Evolutionary conservation across 345 rosid genomes (phyloP), one percentile per base, ranked within the genome.

Genomic region (Rubroshorea leprosula): DNA sequence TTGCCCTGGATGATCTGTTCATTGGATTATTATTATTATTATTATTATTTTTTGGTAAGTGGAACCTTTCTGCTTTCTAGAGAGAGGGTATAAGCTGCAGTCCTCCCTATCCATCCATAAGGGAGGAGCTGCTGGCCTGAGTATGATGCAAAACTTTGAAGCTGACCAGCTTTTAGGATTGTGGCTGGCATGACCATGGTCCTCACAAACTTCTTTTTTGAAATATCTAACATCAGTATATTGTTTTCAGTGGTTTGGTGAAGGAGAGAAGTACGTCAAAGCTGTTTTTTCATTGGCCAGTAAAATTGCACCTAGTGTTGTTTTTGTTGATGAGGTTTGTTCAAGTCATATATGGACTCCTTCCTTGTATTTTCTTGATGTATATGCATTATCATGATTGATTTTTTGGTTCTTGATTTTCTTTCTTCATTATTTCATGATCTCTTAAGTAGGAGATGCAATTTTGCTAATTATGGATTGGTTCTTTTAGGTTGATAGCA

Each of bases 241-340:
- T 63, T 58, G 7, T 16, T 55, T 87, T 80, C 89, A 94, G 99
- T 94, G 97, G 99, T 94, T 94, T 80, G 99, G 99, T 63, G 97
- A 94, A 80, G 99, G 97, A 43, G 99, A 94, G 73, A 94, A 94
- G 76, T 94, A 90, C 65, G 97, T 94, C 26, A 94, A 90, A 77
- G 97, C 97, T 15, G 97, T 94, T 39, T 94, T 94, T 74, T 94
- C 99, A 68, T 78, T 94, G 47, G 96, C 97, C 20, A 94, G 99
- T 72, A 94, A 94, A 80, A 90, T 94, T 67, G 90, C 99, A 60
- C 99, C 99, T 1, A 89, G 97, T 72, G 95, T 94, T 71, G 62
- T 94, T 72, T 94, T 94, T 66, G 88, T 94, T 57, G 97, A 94
- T 55, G 99, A 94, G 99, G 99, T 94, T 72, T 58, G 83, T 50